phyloP scores from a whole-genome alignment of 495 filamentous ascomycete genomes.

The Wilcoxina mikolae region DNA sequence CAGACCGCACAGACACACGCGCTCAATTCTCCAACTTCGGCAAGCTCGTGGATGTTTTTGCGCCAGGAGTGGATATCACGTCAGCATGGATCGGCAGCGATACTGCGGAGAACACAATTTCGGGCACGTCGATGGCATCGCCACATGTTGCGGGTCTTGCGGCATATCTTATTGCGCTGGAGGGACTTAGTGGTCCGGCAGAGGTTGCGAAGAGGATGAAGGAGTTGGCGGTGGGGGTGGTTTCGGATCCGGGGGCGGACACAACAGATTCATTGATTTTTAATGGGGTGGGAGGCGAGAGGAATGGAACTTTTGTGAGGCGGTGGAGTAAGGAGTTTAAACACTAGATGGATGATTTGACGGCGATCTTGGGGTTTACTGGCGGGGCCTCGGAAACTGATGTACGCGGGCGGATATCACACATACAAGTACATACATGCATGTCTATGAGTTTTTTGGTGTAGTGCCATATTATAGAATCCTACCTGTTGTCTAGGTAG shows the following conservation, averaged over 20 bases:
- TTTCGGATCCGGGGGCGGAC: not conserved
- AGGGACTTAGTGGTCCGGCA: conserved; percentile 34
- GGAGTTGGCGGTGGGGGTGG: conserved; percentile 23
- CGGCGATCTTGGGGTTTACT: too few relatives aligned
- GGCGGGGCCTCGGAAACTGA: too few relatives aligned
- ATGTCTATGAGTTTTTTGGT: too few relatives aligned
- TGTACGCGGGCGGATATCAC: too few relatives aligned
- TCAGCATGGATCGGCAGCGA: conserved; percentile 30
- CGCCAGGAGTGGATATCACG: conserved; percentile 30
- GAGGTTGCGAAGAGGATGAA: conserved; percentile 31
- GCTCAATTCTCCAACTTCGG: conserved; percentile 32
- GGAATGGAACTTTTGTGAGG: too few relatives aligned
- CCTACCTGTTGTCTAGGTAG: too few relatives aligned
- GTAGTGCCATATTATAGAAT: too few relatives aligned
- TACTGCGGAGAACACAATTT: conserved; percentile 29
- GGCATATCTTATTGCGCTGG: conserved; percentile 39
- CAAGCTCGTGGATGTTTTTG: conserved; percentile 30
- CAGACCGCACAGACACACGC: conserved; percentile 20
- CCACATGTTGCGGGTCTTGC: conserved; percentile 46
- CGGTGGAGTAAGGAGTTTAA: too few relatives aligned
- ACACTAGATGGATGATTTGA: too few relatives aligned
- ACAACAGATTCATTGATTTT: not conserved
- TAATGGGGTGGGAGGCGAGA: too few relatives aligned
- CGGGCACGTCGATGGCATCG: conserved; percentile 44
- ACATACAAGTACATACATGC: too few relatives aligned